Conservation (phyloP, 2,329 filamentous ascomycete genomes). For the Sphaerulina musiva region DNA sequence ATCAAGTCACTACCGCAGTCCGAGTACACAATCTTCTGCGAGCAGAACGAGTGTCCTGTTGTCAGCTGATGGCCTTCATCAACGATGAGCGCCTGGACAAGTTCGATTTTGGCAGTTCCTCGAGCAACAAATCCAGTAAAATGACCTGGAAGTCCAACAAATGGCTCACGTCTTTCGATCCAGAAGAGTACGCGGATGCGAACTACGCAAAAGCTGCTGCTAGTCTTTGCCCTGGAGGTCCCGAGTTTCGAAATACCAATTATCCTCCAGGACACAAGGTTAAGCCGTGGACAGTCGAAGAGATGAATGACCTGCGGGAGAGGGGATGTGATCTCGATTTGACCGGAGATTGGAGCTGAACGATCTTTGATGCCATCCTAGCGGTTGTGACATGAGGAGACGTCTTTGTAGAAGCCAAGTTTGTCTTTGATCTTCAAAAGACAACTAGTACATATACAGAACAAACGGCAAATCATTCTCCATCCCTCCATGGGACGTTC, state of each 20-base stretch:
- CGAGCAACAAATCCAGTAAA: conserved; percentile 13
- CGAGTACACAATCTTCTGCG: conserved; percentile 33
- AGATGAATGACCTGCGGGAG: neutral
- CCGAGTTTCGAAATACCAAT: conserved; percentile 23
- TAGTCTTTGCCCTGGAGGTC: conserved; percentile 9
- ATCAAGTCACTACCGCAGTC: conserved; percentile 31
- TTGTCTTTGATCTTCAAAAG: too few species aligned
- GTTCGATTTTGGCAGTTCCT: conserved; percentile 15
- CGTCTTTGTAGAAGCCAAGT: too few species aligned
- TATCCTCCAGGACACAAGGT: conserved; percentile 20
- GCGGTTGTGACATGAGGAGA: too few species aligned
- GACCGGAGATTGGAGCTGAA: too few species aligned
- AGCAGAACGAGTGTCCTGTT: conserved; percentile 20
- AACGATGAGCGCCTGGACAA: conserved; percentile 23
- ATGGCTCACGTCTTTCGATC: conserved; percentile 21
- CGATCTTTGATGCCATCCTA: too few species aligned
- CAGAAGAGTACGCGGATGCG: conserved; percentile 20
- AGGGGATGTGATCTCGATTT: too few species aligned
- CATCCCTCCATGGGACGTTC: too few species aligned
- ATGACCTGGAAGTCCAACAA: conserved; percentile 17
- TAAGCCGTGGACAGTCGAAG: conserved; percentile 15
- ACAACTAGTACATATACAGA: too few species aligned
- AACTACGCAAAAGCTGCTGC: conserved; percentile 15
- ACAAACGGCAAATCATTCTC: too few species aligned
- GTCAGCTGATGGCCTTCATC: conserved; percentile 23